Conservation (phyloP, 2,329 filamentous ascomycete species). For the Hypoxylon sp. region DNA sequence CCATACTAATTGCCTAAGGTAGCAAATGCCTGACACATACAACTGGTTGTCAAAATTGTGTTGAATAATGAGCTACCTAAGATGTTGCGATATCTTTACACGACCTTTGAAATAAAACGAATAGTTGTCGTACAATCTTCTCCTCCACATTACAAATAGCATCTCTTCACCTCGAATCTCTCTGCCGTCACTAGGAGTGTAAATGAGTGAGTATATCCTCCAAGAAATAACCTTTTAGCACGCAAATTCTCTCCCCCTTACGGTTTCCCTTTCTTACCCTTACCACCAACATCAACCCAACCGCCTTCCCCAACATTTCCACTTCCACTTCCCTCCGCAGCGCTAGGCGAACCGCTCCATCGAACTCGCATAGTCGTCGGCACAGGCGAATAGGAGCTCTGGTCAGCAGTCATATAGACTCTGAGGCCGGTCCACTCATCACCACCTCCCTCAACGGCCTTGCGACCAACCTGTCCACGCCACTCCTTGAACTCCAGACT, state of each 20-base stretch:
- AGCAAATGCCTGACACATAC: not conserved
- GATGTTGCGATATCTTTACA: not conserved
- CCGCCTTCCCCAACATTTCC: not conserved
- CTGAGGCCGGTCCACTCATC: slow-evolving; percentile 38
- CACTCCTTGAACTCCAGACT: slow-evolving; percentile 40
- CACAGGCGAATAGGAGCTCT: slow-evolving; percentile 39
- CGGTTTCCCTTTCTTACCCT: not conserved
- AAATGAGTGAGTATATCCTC: not conserved
- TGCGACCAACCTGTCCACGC: slow-evolving; percentile 42
- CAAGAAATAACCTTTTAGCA: not conserved
- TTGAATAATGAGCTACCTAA: not conserved
- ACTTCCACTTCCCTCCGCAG: not conserved
- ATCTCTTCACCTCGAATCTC: not conserved
- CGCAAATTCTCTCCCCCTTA: not conserved
- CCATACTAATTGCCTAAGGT: not conserved
- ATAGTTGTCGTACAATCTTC: not conserved
- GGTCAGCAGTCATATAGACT: slow-evolving; percentile 42
- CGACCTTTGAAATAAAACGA: not conserved
- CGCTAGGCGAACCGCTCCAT: slow-evolving; percentile 22
- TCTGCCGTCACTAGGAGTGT: not conserved
- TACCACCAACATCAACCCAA: slow-evolving; percentile 15
- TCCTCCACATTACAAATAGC: not conserved
- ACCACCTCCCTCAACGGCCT: slow-evolving; percentile 24
- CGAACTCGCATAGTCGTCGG: slow-evolving; percentile 44
- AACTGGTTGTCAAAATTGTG: not conserved